A percentile compares a stretch with the other conserved stretches of the same genome.
These are phyloP conservation scores for Polyplosphaeria fusca DNA, from an alignment of 495 filamentous ascomycete species.

Conservation along the genomic window DNA sequence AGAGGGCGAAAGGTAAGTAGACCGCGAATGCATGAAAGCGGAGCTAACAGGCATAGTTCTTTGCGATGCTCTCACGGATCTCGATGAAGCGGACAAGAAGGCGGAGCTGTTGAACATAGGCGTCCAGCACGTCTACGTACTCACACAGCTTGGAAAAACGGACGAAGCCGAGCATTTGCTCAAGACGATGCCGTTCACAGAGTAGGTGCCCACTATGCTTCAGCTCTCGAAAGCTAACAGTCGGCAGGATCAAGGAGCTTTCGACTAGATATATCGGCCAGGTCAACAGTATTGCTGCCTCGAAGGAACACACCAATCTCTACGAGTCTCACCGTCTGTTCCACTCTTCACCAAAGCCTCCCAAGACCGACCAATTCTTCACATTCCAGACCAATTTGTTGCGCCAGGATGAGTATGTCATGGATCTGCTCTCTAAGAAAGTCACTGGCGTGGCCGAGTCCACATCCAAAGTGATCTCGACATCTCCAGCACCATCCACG, in stretches of 20 bases:
- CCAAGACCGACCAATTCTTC: slow-evolving; percentile 70
- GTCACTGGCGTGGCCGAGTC: slow-evolving; percentile 66
- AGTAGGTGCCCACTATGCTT: slow-evolving; percentile 55
- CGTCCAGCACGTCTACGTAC: slow-evolving; percentile 81
- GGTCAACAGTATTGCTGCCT: slow-evolving; percentile 68
- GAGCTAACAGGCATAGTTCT: slow-evolving; percentile 52
- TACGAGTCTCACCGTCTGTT: slow-evolving; percentile 70
- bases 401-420: slow-evolving; percentile 62
- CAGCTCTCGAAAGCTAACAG: slow-evolving; percentile 39
- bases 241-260: slow-evolving; percentile 66
- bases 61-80: slow-evolving; percentile 77
- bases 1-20: slow-evolving; percentile 65
- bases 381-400: slow-evolving; percentile 69
- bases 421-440: slow-evolving; percentile 78
- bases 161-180: slow-evolving; percentile 69
- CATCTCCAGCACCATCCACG: slow-evolving; percentile 52
- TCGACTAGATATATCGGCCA: slow-evolving; percentile 75
- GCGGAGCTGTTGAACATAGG: slow-evolving; percentile 80
- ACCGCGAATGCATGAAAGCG: background rate
- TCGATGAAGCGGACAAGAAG: slow-evolving; percentile 77
- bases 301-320: slow-evolving; percentile 63
- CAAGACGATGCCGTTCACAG: slow-evolving; percentile 58
- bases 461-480: slow-evolving; percentile 57
- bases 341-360: slow-evolving; percentile 54
- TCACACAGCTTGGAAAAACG: slow-evolving; percentile 66